A percentile compares a stretch with the other conserved stretches of the same genome.
Conservation (phyloP, 345 rosid genomes). For the Bruguiera gymnorhiza region DNA sequence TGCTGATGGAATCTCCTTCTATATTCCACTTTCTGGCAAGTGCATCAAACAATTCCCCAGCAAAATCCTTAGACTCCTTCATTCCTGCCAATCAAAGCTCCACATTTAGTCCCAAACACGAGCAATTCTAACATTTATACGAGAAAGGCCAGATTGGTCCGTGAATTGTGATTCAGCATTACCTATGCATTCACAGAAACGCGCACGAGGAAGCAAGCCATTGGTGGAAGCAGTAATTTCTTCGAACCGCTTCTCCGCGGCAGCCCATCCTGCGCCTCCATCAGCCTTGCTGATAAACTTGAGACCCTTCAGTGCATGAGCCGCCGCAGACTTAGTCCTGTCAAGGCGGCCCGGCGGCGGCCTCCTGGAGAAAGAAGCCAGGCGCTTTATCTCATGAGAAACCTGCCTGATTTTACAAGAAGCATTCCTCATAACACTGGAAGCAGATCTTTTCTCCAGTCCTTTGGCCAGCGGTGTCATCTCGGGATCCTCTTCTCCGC, state of each 20-base stretch:
- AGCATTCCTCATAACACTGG: conserved; percentile 41
- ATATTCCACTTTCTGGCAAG: conserved; percentile 56
- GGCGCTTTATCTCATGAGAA: conserved; percentile 56
- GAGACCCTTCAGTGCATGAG: conserved; percentile 63
- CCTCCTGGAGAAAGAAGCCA: conserved; percentile 49
- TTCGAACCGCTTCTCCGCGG: conserved; percentile 62
- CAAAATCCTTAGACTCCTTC: conserved; percentile 73
- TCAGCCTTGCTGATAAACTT: conserved; percentile 71
- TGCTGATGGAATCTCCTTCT: conserved; percentile 47
- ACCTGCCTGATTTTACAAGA: conserved; percentile 52
- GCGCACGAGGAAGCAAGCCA: conserved; percentile 42
- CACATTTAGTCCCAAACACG: neutral
- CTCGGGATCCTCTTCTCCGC: conserved; percentile 41
- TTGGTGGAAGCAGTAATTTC: conserved; percentile 49
- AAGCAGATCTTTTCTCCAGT: conserved; percentile 45
- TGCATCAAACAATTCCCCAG: conserved; percentile 60
- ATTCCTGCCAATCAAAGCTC: conserved; percentile 41
- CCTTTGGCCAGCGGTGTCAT: conserved; percentile 40
- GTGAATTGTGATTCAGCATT: neutral
- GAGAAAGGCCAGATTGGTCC: neutral
- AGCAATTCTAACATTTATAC: neutral
- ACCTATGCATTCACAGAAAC: conserved; percentile 74
- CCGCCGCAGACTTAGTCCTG: conserved; percentile 61
- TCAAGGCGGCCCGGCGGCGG: conserved; percentile 46
- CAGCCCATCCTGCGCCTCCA: conserved; percentile 65